Evolutionary conservation across 768 basidiomycete species (phyloP).

Genomic region (Cyathus striatus): DNA sequence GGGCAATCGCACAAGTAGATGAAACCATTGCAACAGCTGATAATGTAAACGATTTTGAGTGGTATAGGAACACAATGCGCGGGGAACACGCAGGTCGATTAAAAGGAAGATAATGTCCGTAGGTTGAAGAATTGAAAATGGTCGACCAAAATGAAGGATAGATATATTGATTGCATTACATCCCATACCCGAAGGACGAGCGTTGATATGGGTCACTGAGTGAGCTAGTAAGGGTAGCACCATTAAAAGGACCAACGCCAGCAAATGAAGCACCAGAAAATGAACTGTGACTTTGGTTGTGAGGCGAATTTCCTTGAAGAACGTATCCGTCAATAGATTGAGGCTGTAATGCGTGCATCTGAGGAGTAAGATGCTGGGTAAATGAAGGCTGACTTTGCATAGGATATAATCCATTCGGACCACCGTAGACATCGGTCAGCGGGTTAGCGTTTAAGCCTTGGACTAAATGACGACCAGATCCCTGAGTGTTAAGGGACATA

Average conservation of each 20-base stretch:
- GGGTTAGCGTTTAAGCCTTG: constrained; percentile 50
- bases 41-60: constrained; percentile 37
- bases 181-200: constrained; percentile 70
- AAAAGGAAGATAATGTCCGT: constrained; percentile 30
- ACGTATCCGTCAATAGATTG: constrained; percentile 81
- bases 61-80: constrained; percentile 21
- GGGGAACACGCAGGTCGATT: constrained; percentile 23
- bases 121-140: constrained; percentile 12
- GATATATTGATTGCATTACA: too few relatives aligned
- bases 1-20: constrained; percentile 35
- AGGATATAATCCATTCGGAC: constrained; percentile 58
- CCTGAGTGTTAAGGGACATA: constrained; percentile 53
- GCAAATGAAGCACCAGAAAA: constrained; percentile 56
- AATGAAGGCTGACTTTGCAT: constrained; percentile 51
- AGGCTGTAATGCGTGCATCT: constrained; percentile 57
- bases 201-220: constrained; percentile 76
- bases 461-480: constrained; percentile 55
- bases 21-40: constrained; percentile 35
- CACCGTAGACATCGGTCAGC: constrained; percentile 61
- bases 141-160: neutral
- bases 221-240: constrained; percentile 45
- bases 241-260: constrained; percentile 46
- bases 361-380: constrained; percentile 52
- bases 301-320: constrained; percentile 65
- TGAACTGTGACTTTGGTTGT: constrained; percentile 52